phyloP scores from a whole-genome alignment of 208 protist genomes.

The Crithidia brevicula region DNA sequence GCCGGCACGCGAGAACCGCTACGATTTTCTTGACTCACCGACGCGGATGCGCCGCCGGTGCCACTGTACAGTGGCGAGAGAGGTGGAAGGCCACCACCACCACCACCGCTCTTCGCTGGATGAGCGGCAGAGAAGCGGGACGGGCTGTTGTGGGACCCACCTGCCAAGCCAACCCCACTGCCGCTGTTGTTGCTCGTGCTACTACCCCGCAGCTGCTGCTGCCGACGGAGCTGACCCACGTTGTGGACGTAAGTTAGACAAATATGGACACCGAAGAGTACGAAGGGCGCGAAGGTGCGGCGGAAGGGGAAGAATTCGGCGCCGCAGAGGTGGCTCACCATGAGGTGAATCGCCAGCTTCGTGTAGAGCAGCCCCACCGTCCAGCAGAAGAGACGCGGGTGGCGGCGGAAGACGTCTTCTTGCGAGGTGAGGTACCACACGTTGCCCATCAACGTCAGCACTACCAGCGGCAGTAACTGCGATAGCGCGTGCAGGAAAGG shows the following conservation, averaged over 20 bases:
- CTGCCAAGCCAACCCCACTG: not conserved
- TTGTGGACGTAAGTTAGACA: conserved; percentile 56
- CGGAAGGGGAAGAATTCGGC: conserved; percentile 56
- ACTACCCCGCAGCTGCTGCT: conserved; percentile 6
- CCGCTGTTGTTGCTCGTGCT: not conserved
- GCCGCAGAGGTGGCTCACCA: conserved; percentile 78
- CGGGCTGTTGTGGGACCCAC: not conserved
- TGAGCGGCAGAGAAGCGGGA: too few relatives aligned
- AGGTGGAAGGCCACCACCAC: not conserved
- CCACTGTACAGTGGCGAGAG: not conserved
- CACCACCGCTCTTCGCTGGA: not conserved
- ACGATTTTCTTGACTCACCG: not conserved
- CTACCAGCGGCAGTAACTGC: conserved; percentile 53
- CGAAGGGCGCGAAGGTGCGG: conserved; percentile 72
- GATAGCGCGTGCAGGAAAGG: conserved; percentile 73
- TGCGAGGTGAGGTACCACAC: conserved; percentile 71
- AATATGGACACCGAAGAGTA: conserved; percentile 64
- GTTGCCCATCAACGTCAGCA: conserved; percentile 55
- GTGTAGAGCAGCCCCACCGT: conserved; percentile 82
- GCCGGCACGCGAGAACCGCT: conserved; percentile 3
- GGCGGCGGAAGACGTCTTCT: conserved; percentile 68
- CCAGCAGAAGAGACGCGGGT: conserved; percentile 86
- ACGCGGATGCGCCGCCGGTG: not conserved
- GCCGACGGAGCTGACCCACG: conserved; percentile 26
- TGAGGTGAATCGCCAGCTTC: conserved; percentile 81